Evolutionary conservation across 1,284 basidiomycete genomes (phyloP).

Genomic region (Sporisorium scitamineum): DNA sequence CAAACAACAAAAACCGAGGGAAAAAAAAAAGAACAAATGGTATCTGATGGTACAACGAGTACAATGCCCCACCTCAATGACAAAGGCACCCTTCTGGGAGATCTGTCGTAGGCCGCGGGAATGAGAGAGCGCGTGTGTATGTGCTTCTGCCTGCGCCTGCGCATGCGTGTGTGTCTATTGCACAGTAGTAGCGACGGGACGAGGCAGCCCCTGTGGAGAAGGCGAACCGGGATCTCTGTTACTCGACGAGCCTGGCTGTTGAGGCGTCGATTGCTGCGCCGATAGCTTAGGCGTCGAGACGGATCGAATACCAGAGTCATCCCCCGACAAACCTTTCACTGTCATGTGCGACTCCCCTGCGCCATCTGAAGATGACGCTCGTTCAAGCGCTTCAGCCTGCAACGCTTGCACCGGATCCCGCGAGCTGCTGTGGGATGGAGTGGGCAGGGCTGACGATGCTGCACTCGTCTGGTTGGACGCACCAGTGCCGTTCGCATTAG

Average conservation of each 20-base stretch:
- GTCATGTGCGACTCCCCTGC: conserved; percentile 43
- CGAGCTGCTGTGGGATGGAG: conserved; percentile 18
- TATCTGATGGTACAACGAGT: conserved; percentile 21
- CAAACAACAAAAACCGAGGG: not conserved
- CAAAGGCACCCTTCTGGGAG: not conserved
- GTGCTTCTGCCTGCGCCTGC: too few relatives aligned
- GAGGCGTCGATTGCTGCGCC: conserved; percentile 18
- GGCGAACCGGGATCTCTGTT: conserved; percentile 37
- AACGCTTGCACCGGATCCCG: conserved; percentile 27
- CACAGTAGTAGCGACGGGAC: conserved; percentile 46
- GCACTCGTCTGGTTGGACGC: conserved; percentile 16
- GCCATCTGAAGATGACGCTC: conserved; percentile 18
- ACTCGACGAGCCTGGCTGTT: conserved; percentile 12
- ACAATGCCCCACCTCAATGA: not conserved
- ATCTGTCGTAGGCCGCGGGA: too few relatives aligned
- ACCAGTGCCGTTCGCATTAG: not conserved
- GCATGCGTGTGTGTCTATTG: conserved; percentile 14
- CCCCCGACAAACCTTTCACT: conserved; percentile 26
- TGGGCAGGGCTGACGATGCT: conserved; percentile 21
- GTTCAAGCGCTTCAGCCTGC: conserved; percentile 29
- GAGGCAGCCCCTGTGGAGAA: conserved; percentile 41
- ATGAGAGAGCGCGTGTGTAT: too few relatives aligned
- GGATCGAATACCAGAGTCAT: conserved; percentile 15
- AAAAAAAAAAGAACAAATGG: not conserved
- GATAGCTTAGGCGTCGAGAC: conserved; percentile 40